phyloP scores from a whole-genome alignment of 805 yeast genomes.

The Myxozyma geophila region DNA sequence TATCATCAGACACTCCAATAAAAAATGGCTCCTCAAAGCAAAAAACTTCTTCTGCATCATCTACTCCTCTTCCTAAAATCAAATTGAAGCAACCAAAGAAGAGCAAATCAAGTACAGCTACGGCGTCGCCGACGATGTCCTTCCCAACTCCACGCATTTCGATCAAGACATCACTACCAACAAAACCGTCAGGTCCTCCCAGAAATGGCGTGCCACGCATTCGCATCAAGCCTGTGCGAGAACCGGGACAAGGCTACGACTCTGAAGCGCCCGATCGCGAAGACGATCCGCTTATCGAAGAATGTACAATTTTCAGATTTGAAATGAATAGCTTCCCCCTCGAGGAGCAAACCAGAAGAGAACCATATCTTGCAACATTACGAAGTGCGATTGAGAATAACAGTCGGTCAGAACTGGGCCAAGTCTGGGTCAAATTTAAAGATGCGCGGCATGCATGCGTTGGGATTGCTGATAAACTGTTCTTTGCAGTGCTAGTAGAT shows the following conservation, averaged over 20 bases:
- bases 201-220: slow-evolving; percentile 48
- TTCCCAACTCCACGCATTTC: slow-evolving; percentile 31
- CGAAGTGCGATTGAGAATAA: slow-evolving; percentile 40
- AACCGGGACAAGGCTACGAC: slow-evolving; percentile 95
- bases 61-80: slow-evolving; percentile 25
- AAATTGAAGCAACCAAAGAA: slow-evolving; percentile 31
- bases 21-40: slow-evolving; percentile 4
- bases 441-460: slow-evolving; percentile 81
- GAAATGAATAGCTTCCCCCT: slow-evolving; percentile 32
- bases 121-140: slow-evolving; percentile 1
- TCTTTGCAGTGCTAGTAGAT: slow-evolving; percentile 85
- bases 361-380: slow-evolving; percentile 25
- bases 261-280: slow-evolving; percentile 95
- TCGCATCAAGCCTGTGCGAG: slow-evolving; percentile 62
- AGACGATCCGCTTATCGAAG: slow-evolving; percentile 91
- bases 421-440: slow-evolving; percentile 78
- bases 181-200: slow-evolving; percentile 17
- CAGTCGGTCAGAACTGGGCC: slow-evolving; percentile 64
- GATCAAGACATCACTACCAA: slow-evolving; percentile 29
- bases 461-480: slow-evolving; percentile 66
- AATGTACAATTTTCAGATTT: slow-evolving; percentile 72
- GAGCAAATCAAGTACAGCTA: slow-evolving; percentile 4
- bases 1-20: slow-evolving; percentile 1
- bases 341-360: slow-evolving; percentile 30
- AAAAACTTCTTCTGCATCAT: slow-evolving; percentile 2